Evolutionary conservation across 2,329 filamentous ascomycete genomes (phyloP).

Genomic region (Exophiala xenobiotica): DNA sequence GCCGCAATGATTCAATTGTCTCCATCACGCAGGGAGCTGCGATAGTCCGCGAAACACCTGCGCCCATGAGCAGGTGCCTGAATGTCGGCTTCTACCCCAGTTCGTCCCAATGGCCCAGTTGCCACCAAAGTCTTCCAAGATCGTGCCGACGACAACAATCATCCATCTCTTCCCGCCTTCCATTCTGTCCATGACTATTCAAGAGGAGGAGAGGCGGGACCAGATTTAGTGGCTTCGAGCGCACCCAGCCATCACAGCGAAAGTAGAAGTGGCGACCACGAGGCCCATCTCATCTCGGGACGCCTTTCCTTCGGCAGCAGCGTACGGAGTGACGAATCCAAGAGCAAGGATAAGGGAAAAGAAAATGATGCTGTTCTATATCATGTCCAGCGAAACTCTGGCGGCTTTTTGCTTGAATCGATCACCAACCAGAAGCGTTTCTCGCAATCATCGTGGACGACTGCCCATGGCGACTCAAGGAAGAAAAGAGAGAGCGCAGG

Average conservation of each 20-base stretch:
- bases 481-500: conserved; percentile 44
- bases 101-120: conserved; percentile 14
- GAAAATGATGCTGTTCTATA: conserved; percentile 10
- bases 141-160: conserved; percentile 7
- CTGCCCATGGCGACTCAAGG: conserved; percentile 35
- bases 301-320: conserved; percentile 11
- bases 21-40: conserved; percentile 22
- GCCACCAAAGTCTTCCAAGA: conserved; percentile 14
- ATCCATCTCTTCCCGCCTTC: conserved; percentile 21
- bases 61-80: conserved; percentile 26
- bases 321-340: conserved; percentile 9
- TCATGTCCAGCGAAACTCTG: conserved; percentile 31
- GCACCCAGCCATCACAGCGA: conserved; percentile 11
- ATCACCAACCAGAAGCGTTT: conserved; percentile 36
- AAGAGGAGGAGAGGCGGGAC: conserved; percentile 15
- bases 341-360: conserved; percentile 11
- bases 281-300: conserved; percentile 1
- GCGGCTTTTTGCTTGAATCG: conserved; percentile 49
- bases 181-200: conserved; percentile 19
- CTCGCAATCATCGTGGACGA: conserved; percentile 31
- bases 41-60: conserved; percentile 23
- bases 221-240: conserved; percentile 15
- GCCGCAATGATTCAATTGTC: conserved; percentile 18
- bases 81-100: conserved; percentile 21
- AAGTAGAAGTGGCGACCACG: conserved; percentile 11